Evolutionary conservation across 2,329 filamentous ascomycete species (phyloP).

Genomic region (Aspergillus chevalieri): DNA sequence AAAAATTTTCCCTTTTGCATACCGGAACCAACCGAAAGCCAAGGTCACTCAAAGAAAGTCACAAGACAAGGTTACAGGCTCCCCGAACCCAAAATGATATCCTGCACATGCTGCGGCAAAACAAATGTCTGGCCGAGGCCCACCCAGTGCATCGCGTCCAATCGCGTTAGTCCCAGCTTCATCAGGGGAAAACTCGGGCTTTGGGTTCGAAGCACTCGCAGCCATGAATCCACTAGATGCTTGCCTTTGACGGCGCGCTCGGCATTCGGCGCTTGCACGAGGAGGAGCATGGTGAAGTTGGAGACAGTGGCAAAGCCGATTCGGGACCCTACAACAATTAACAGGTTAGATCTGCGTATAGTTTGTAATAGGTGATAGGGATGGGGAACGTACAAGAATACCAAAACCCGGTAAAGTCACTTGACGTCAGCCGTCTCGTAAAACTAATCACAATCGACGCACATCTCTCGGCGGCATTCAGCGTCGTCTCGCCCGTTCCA

Average conservation of each 20-base stretch:
- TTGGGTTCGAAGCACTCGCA: constrained; percentile 23
- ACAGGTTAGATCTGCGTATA: neutral
- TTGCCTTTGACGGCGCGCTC: constrained; percentile 22
- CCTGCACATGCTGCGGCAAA: constrained; percentile 20
- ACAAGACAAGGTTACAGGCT: no score
- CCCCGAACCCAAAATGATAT: constrained; percentile 5
- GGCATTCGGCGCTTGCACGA: constrained; percentile 25
- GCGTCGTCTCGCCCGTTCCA: constrained; percentile 20
- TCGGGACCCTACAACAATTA: constrained; percentile 21
- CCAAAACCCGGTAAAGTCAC: constrained; percentile 27
- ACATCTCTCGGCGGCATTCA: constrained; percentile 27
- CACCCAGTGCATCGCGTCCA: constrained; percentile 27
- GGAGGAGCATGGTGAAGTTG: constrained; percentile 26
- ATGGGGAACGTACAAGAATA: constrained; percentile 24
- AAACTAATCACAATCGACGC: constrained; percentile 26
- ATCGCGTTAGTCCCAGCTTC: constrained; percentile 23
- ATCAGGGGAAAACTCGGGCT: constrained; percentile 24
- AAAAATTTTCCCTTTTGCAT: no score
- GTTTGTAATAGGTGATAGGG: neutral
- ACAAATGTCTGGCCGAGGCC: constrained; percentile 20
- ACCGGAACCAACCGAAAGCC: no score
- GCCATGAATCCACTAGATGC: constrained; percentile 24
- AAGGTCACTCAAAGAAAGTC: no score
- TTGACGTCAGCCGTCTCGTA: constrained; percentile 18
- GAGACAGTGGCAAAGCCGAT: constrained; percentile 30